These are phyloP conservation scores for Ustilago sp. DNA, from an alignment of 1,284 basidiomycete genomes.

Conservation along the genomic window DNA sequence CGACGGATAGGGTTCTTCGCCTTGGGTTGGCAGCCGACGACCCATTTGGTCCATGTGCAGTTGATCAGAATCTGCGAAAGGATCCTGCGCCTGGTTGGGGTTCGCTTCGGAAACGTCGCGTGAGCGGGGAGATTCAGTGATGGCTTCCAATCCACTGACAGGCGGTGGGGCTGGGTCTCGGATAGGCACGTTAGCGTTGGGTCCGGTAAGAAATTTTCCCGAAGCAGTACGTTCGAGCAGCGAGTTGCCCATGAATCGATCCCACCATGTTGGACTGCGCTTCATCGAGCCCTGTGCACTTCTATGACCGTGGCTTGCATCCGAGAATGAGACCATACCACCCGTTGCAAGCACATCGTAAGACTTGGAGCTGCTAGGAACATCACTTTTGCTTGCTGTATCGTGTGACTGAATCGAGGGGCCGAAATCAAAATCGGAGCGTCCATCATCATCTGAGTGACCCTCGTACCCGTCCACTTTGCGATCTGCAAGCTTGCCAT, in stretches of 20 bases:
- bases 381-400: conserved; percentile 37
- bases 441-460: conserved; percentile 17
- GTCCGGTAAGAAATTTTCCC: conserved; percentile 40
- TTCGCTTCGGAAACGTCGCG: conserved; percentile 24
- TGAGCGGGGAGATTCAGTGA: conserved; percentile 52
- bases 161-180: conserved; percentile 60
- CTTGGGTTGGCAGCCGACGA: conserved; percentile 14
- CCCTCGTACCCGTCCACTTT: conserved; percentile 26
- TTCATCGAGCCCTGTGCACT: conserved; percentile 28
- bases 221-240: conserved; percentile 58
- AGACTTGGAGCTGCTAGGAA: conserved; percentile 32
- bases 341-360: conserved; percentile 23
- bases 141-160: conserved; percentile 32
- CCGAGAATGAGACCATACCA: conserved; percentile 51
- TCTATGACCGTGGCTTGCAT: conserved; percentile 28
- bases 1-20: conserved; percentile 38
- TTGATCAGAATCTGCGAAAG: conserved; percentile 17
- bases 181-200: conserved; percentile 52
- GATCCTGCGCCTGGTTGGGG: conserved; percentile 8
- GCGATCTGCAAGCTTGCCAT: conserved; percentile 32
- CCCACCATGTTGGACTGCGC: conserved; percentile 63
- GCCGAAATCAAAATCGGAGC: conserved; percentile 29
- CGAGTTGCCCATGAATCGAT: conserved; percentile 57
- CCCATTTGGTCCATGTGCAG: conserved; percentile 34
- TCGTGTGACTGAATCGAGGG: conserved; percentile 49